These are phyloP conservation scores for Viola odorata DNA, from an alignment of 345 rosid species.

Conservation along the genomic window DNA sequence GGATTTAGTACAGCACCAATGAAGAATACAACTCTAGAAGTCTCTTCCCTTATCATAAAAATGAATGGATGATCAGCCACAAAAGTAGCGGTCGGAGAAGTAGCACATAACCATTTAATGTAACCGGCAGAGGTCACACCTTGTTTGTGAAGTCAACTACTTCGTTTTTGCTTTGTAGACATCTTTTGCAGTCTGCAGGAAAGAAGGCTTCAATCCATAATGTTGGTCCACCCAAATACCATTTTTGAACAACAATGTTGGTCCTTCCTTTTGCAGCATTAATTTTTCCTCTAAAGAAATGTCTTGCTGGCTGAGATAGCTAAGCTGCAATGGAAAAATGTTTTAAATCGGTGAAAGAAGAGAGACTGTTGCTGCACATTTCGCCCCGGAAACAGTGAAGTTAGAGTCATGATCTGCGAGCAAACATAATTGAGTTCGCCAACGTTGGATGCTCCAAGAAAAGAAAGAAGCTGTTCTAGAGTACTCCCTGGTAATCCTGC, in stretches of 20 bases:
- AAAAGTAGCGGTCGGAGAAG: slow-evolving; percentile 11
- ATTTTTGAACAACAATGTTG: slow-evolving; percentile 5
- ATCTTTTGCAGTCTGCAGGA: background rate
- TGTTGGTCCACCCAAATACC: slow-evolving; percentile 14
- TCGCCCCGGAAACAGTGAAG: too few relatives aligned
- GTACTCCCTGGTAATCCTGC: slow-evolving; percentile 17
- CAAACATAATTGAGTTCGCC: too few relatives aligned
- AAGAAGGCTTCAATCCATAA: slow-evolving; percentile 13
- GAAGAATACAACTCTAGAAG: slow-evolving; percentile 13
- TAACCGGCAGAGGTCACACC: slow-evolving; percentile 14
- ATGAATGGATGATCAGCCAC: slow-evolving; percentile 33
- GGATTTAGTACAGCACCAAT: slow-evolving; percentile 27
- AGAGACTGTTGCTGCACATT: too few relatives aligned
- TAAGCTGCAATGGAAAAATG: too few relatives aligned
- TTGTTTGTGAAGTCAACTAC: slow-evolving; percentile 12
- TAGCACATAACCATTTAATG: background rate
- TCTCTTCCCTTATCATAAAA: slow-evolving; percentile 26
- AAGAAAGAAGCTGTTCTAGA: slow-evolving; percentile 8
- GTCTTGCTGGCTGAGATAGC: too few relatives aligned
- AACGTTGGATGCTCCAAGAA: background rate
- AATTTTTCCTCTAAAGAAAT: too few relatives aligned
- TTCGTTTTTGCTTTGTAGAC: slow-evolving; percentile 11
- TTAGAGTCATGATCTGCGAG: too few relatives aligned
- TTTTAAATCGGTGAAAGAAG: too few relatives aligned
- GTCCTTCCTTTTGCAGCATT: background rate